Base-by-base conservation (phyloP, 768 basidiomycete species). In the Sporobolomyces pararoseus region DNA sequence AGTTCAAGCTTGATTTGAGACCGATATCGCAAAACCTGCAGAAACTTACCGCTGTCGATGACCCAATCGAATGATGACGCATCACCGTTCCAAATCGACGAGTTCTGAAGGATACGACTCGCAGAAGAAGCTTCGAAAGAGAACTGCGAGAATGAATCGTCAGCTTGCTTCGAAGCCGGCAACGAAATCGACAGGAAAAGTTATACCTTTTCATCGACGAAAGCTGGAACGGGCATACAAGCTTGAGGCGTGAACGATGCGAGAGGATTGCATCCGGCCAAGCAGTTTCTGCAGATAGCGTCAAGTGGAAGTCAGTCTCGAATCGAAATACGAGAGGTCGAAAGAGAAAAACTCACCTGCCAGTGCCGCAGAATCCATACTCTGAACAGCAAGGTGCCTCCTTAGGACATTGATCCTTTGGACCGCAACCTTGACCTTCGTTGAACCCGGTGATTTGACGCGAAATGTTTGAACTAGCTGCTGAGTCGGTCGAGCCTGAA, bases 211-310 rank as follows among this genome's bases (percentile, higher is more conserved):
- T 23, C 27, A 34, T 25, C 29, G 9, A 47, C 29, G n/a, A 68
- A 70, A 21, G 63, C 63, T 1, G 72, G 62, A 1, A 70, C 51
- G 0, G 72, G 62, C 2, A 58, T 53, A n/a, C 72, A 74, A 0
- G 58, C 61, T 1, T 9, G 32, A 1, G 72, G 68, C 37, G 44
- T 31, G 35, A 53, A 70, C 5, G 57, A 61, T 1, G 39, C 35
- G 32, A 70, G 53, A 23, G 72, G 72, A 54, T 74, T 57, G 52
- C 72, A 74, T 16, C 72, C 72, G 13, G 68, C 68, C 21, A 74
- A 49, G 25, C 68, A 74, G 47, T 63, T 66, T 10, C 71, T 66
- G 62, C 17, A 9, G 10, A 42, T 9, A 16, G 25, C 21, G 27
- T 32, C 27, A 49, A 9, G 29, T 31, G 6, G 10, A 9, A 16